These are phyloP conservation scores for Scalesia atractyloides DNA, from an alignment of 129 eudicot genomes.

Conservation along the genomic window DNA sequence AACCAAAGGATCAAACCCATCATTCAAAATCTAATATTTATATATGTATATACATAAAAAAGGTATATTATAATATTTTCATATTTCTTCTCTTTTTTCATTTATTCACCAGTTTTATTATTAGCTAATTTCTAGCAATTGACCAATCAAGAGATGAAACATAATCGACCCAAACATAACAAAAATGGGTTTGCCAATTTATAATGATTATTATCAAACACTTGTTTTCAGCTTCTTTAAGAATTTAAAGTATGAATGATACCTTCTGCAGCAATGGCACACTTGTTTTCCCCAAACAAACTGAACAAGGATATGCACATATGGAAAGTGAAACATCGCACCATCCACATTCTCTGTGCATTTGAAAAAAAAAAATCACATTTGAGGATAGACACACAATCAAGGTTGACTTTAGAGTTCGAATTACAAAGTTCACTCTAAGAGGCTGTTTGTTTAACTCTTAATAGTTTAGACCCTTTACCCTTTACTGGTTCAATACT, in stretches of 20 bases:
- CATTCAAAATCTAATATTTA: constrained; percentile 21
- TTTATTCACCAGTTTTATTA: constrained; percentile 24
- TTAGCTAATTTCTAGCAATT: constrained; percentile 50
- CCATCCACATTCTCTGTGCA: constrained; percentile 89
- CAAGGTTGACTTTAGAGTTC: constrained; percentile 5
- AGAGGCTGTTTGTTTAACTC: background rate
- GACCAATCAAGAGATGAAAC: constrained; percentile 45
- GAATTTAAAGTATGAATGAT: constrained; percentile 12
- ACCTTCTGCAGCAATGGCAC: constrained; percentile 94
- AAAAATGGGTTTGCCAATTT: background rate
- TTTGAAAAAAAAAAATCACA: constrained; percentile 1
- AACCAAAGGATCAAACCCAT: constrained; percentile 32
- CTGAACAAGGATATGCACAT: constrained; percentile 82
- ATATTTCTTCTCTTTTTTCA: background rate
- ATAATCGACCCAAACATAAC: background rate
- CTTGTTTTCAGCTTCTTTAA: background rate
- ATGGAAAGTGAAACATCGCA: constrained; percentile 40
- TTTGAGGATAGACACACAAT: background rate
- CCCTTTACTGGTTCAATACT: too few relatives aligned
- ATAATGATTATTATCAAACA: background rate
- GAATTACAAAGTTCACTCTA: background rate
- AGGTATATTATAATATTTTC: background rate
- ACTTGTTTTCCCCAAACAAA: constrained; percentile 79
- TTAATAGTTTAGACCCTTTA: too few relatives aligned
- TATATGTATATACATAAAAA: background rate